Percentiles rank a stretch among this genome's conserved stretches.
These are phyloP conservation scores for Daldinia sp. DNA, from an alignment of 2,329 filamentous ascomycete species.

Conservation along the genomic window DNA sequence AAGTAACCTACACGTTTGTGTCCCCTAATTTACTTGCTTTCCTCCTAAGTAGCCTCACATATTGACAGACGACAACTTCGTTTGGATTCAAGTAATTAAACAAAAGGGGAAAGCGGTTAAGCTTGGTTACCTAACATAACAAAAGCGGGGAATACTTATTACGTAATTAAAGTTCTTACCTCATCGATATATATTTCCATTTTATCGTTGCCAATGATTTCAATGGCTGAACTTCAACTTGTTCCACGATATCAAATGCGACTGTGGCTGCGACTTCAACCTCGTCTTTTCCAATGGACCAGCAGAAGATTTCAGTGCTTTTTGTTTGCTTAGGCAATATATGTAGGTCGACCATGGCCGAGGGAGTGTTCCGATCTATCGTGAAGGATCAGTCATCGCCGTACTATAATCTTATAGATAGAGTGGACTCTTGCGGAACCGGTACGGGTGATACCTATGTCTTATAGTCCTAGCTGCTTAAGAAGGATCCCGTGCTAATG, in stretches of 20 bases:
- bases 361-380: conserved; percentile 87
- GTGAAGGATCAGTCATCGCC: conserved; percentile 66
- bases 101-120: too few species aligned
- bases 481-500: conserved; percentile 11
- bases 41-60: too few species aligned
- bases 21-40: too few species aligned
- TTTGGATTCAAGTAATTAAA: too few species aligned
- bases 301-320: conserved; percentile 74
- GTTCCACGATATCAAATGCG: neutral
- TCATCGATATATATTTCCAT: conserved; percentile 1
- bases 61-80: too few species aligned
- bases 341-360: conserved; percentile 93
- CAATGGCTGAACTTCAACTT: neutral
- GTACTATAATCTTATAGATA: conserved; percentile 69
- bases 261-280: conserved; percentile 17
- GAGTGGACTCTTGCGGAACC: conserved; percentile 91
- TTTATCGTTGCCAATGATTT: neutral
- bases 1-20: too few species aligned
- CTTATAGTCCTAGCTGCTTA: neutral
- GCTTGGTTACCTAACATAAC: neutral
- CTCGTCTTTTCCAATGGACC: conserved; percentile 1
- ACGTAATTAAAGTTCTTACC: neutral
- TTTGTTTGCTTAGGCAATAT: conserved; percentile 99
- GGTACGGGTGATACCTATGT: conserved; percentile 54
- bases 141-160: neutral